Percentiles rank a stretch among this genome's conserved stretches.
phyloP scores from a whole-genome alignment of 345 rosid genomes.

The Eutrema yunnanense region DNA sequence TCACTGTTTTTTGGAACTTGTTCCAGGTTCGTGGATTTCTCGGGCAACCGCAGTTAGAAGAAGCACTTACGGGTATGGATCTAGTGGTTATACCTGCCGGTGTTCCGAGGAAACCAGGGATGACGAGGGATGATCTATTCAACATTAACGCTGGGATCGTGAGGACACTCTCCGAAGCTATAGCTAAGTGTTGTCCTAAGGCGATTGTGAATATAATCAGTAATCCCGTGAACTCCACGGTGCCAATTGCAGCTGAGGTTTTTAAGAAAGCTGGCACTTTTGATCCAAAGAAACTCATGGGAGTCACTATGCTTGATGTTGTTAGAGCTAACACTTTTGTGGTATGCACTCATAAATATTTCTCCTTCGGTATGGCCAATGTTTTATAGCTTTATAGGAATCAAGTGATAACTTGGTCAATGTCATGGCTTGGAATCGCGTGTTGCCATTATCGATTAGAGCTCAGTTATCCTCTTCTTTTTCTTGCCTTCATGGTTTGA shows the following conservation, averaged over 20 bases:
- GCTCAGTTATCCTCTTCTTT: not conserved
- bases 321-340: slow-evolving; percentile 97
- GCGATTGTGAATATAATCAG: slow-evolving; percentile 86
- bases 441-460: not conserved
- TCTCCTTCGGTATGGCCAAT: not conserved
- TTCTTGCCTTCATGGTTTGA: not conserved
- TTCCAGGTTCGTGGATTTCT: slow-evolving; percentile 84
- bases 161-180: slow-evolving; percentile 78
- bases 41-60: slow-evolving; percentile 78
- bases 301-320: slow-evolving; percentile 96
- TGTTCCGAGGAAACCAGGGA: slow-evolving; percentile 97
- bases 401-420: not conserved
- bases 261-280: slow-evolving; percentile 84
- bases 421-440: not conserved
- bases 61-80: slow-evolving; percentile 90
- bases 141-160: slow-evolving; percentile 97
- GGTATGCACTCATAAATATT: slow-evolving; percentile 38
- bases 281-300: slow-evolving; percentile 83
- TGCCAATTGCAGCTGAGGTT: slow-evolving; percentile 93
- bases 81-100: slow-evolving; percentile 94
- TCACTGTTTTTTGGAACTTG: not conserved
- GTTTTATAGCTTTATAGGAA: not conserved
- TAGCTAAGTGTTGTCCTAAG: slow-evolving; percentile 75
- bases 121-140: slow-evolving; percentile 98
- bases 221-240: slow-evolving; percentile 93